Evolutionary conservation across 345 rosid genomes (phyloP), one percentile per base, ranked within the genome.

Genomic region (Zanthoxylum bungeanum): DNA sequence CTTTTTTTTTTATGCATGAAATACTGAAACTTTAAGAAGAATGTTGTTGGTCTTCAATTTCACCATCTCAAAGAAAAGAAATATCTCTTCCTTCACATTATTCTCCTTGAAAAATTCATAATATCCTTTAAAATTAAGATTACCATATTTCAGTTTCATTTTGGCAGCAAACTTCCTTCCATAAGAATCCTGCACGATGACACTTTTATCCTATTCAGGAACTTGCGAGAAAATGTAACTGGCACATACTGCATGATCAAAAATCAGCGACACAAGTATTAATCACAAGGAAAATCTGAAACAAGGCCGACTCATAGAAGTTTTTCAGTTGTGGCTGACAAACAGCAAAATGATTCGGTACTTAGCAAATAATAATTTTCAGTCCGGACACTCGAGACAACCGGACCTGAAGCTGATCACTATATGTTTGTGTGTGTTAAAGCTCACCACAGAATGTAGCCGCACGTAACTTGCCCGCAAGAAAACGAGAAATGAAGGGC

Each of bases 401-500:
- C n/a, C n/a, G n/a, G n/a, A n/a, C n/a, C n/a, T n/a, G n/a, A n/a
- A n/a, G n/a, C n/a, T n/a, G n/a, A n/a, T n/a, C n/a, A n/a, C n/a
- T n/a, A n/a, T n/a, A n/a, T n/a, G n/a, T n/a, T n/a, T n/a, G n/a
- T n/a, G n/a, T n/a, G n/a, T n/a, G n/a, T 9, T 11, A 4, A 14
- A 52, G 31, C 61, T 67, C 7, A 67, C 61, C 49, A 67, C 6
- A 24, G 5, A 7, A 12, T 2, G 11, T 1, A 2, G 3, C 7
- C 0, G 0, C 2, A 3, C 11, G n/a, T 1, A 14, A n/a, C 10
- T 5, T 61, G 83, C 63, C 6, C 73, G 62, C 69, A 86, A 40
- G 46, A 77, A 64, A 14, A 76, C 71, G 76, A 79, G 69, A 78
- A 80, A 84, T 21, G 75, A 76, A 36, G 85, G 86, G 52, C 69